These are phyloP conservation scores for Sporothrix protearum DNA, from an alignment of 2,329 filamentous ascomycete genomes.

Conservation along the genomic window DNA sequence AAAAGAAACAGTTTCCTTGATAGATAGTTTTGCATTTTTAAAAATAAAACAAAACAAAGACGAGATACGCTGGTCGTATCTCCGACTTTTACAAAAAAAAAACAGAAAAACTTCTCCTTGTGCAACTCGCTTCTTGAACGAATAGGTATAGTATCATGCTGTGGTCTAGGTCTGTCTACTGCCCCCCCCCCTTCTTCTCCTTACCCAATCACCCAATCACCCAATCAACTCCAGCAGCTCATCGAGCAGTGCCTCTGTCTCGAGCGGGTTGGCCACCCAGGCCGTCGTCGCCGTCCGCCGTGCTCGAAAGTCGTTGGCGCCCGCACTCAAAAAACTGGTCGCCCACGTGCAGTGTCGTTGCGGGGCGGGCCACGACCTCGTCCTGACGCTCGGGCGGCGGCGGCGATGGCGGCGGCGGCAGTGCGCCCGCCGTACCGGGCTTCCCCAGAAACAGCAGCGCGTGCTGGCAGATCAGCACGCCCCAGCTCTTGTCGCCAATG, in stretches of 20 bases:
- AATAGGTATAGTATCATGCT: background rate
- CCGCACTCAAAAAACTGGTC: slow-evolving; percentile 97
- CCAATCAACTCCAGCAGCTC: slow-evolving; percentile 64
- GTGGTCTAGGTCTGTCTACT: background rate
- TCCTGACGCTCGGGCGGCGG: background rate
- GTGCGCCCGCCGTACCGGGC: slow-evolving; percentile 52
- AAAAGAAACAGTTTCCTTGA: background rate
- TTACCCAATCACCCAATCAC: background rate
- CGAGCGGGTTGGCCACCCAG: slow-evolving; percentile 89
- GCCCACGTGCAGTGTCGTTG: slow-evolving; percentile 77
- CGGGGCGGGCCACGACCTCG: slow-evolving; percentile 18
- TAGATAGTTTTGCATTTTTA: background rate
- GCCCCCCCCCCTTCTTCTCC: too few relatives aligned
- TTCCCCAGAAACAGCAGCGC: slow-evolving; percentile 25
- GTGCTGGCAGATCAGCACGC: slow-evolving; percentile 80
- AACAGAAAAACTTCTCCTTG: background rate
- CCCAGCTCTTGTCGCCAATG: slow-evolving; percentile 97
- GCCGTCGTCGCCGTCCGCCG: slow-evolving; percentile 88
- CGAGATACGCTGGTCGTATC: background rate
- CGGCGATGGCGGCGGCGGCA: background rate
- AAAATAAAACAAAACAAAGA: background rate
- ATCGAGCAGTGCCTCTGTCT: slow-evolving; percentile 86
- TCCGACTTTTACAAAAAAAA: background rate
- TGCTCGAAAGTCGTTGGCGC: slow-evolving; percentile 96
- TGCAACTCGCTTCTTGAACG: background rate